Conservation (phyloP, 2,329 filamentous ascomycete genomes). For the Rhexocercosporidium sp. region DNA sequence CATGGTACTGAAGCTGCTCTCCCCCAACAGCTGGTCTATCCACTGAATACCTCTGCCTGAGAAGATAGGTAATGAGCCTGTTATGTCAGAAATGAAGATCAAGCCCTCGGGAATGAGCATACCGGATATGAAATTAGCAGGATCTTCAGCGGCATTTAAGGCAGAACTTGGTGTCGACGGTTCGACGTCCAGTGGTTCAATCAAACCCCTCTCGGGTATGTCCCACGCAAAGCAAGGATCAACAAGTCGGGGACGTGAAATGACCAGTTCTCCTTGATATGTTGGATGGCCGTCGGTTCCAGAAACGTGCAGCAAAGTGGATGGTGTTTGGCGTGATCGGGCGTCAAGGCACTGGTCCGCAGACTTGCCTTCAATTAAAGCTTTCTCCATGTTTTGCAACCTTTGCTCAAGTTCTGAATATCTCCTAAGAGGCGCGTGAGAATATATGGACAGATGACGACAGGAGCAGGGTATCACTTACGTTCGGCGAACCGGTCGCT, state of each 20-base stretch:
- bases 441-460: neutral
- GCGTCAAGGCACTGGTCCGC: neutral
- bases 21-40: constrained; percentile 2
- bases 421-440: neutral
- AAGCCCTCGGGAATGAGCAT: neutral
- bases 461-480: neutral
- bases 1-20: neutral
- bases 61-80: constrained; percentile 5
- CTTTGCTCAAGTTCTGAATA: constrained; percentile 8
- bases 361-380: neutral
- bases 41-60: neutral
- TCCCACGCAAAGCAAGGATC: constrained; percentile 1
- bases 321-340: neutral
- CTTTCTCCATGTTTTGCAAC: constrained; percentile 6
- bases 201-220: neutral
- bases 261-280: neutral
- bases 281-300: neutral
- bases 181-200: neutral
- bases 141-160: neutral
- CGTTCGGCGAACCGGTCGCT: neutral
- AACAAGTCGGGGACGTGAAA: neutral
- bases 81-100: neutral
- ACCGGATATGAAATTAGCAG: neutral
- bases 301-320: neutral
- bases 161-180: neutral